Conservation (phyloP, 768 basidiomycete genomes). For the Tephrocybe sp. region DNA sequence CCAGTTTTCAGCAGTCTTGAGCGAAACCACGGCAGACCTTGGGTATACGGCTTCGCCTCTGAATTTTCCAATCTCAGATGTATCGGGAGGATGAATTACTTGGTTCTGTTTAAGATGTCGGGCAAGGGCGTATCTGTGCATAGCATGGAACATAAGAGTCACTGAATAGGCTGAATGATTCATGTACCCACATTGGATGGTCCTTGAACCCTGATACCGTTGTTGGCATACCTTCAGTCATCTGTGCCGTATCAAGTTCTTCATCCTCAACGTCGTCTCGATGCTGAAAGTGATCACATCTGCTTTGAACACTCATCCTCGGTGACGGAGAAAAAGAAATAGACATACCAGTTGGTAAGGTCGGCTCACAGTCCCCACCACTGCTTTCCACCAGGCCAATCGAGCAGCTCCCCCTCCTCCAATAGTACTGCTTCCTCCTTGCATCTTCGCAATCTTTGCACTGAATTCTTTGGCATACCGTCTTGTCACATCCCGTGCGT, state of each 20-base stretch:
- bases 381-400: slow-evolving; percentile 82
- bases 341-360: slow-evolving; percentile 79
- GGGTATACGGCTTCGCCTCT: slow-evolving; percentile 91
- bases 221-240: slow-evolving; percentile 91
- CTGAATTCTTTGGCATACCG: slow-evolving; percentile 83
- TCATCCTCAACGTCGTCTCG: slow-evolving; percentile 93
- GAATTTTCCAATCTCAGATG: slow-evolving; percentile 85
- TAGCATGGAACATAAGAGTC: background rate
- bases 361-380: slow-evolving; percentile 60
- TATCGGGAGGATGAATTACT: slow-evolving; percentile 65
- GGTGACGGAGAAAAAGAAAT: slow-evolving; percentile 6
- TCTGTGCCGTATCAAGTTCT: slow-evolving; percentile 71
- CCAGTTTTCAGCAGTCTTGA: slow-evolving; percentile 95
- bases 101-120: slow-evolving; percentile 89
- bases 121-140: slow-evolving; percentile 72
- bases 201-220: slow-evolving; percentile 91
- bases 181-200: slow-evolving; percentile 73
- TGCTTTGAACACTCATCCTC: background rate
- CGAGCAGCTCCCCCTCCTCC: slow-evolving; percentile 56
- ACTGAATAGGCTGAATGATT: background rate
- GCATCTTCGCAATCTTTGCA: slow-evolving; percentile 77
- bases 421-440: slow-evolving; percentile 49
- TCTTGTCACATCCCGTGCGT: slow-evolving; percentile 86
- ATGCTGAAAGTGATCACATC: slow-evolving; percentile 48
- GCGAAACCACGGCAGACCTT: slow-evolving; percentile 74